Base-by-base conservation (phyloP, 306 rosid species). In the Notholithocarpus densiflorus region DNA sequence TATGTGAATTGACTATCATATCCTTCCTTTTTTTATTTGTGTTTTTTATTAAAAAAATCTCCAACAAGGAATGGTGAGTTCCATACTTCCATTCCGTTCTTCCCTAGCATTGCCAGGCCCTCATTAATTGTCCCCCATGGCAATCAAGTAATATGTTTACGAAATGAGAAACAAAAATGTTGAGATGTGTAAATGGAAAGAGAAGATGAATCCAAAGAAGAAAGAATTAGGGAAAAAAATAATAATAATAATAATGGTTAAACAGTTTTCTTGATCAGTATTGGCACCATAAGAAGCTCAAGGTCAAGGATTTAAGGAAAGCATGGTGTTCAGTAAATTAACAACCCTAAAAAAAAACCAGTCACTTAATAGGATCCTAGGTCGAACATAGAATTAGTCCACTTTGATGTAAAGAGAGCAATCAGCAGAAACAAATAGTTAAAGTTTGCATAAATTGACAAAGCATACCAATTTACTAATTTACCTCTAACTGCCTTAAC, bases 401-500 rank as follows among this genome's bases (percentile, higher is more conserved):
- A 43, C 51, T 26, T 15, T 9, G 14, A 57, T n/a, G 13, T 1
- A 57, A 21, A 20, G 23, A 6, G 21, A 21, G 26, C 21, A 3
- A 8, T 11, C 21, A 4, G 13, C 2, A 59, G 15, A 60, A 24
- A 13, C 14, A 60, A 48, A 48, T 48, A 48, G 15, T 48, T 48
- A 48, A 73, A 43, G 60, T 54, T 68, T 48, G 27, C 31, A 34
- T 27, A 32, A 56, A 51, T 8, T 34, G 57, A 53, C 23, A 78
- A 74, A 74, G 59, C 15, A 71, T 24, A 27, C 2, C 2, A 52
- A 54, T 56, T 48, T 13, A 55, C 2, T 65, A 82, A 79, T 52
- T 85, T 90, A 93, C 99, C 99, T 95, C 98, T 78, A 95, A 80
- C 71, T 93, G 98, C 77, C 96, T 86, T 76, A 95, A 80, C 14